These are phyloP conservation scores for Auxenochlorella protothecoides DNA, from an alignment of 139 green algal genomes.

Conservation along the genomic window DNA sequence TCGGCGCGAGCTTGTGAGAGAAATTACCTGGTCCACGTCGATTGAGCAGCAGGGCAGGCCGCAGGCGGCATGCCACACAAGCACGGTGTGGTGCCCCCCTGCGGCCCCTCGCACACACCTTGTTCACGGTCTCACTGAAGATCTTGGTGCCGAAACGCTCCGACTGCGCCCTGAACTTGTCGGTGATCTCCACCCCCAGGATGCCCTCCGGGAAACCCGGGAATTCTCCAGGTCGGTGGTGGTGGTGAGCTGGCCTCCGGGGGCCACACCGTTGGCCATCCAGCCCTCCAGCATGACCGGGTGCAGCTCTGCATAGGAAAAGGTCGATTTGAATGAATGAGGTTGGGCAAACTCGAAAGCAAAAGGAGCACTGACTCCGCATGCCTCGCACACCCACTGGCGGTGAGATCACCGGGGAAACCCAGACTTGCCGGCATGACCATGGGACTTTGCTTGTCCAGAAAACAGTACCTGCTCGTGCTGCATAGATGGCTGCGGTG, in stretches of 20 bases:
- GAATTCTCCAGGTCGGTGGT: slow-evolving; percentile 93
- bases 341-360: background rate
- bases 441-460: no score
- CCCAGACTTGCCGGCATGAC: no score
- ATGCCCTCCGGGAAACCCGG: slow-evolving; percentile 95
- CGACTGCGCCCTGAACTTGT: slow-evolving; percentile 53
- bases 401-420: no score
- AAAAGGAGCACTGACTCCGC: no score
- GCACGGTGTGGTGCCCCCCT: no score
- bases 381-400: no score
- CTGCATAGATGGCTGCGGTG: slow-evolving; percentile 62
- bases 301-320: slow-evolving; percentile 47
- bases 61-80: no score
- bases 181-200: slow-evolving; percentile 68
- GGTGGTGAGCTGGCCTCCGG: slow-evolving; percentile 92
- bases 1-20: no score
- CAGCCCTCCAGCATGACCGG: slow-evolving; percentile 79
- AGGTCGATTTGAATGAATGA: background rate
- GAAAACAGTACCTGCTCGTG: slow-evolving; percentile 22
- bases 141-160: slow-evolving; percentile 59
- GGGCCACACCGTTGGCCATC: slow-evolving; percentile 79
- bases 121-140: slow-evolving; percentile 61
- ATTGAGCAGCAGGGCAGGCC: no score
- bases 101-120: slow-evolving; percentile 20
- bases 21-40: no score